Base-by-base conservation (phyloP, 2,329 filamentous ascomycete genomes). In the Graphilbum sp. region DNA sequence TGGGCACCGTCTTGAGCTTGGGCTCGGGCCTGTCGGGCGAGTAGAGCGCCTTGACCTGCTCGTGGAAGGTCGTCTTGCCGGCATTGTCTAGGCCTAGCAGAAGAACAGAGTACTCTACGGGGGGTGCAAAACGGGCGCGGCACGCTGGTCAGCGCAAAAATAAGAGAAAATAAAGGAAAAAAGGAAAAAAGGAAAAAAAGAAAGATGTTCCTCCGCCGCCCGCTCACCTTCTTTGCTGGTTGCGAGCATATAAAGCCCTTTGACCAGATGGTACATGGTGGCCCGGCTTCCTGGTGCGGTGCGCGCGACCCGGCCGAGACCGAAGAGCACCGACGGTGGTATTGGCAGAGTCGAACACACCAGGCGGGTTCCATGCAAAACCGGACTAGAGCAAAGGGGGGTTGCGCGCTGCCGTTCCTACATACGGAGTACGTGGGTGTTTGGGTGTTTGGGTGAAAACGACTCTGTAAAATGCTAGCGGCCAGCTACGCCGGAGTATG, bases 81-180 rank as follows among this genome's bases (percentile, higher is more conserved):
- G 90, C 90, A 56, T 96, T 96, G 67, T 96, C 90, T 54, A 96
- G 82, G 45, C 90, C 90, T 51, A 96, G 82, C 48, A 96, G 79
- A 54, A 96, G 84, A 52, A 95, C 84, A 18, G 88, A 95, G 67
- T 95, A 96, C 65, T 96, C 88, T 90, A 24, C 31, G n/a, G 37
- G 42, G 38, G 31, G 21, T 24, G 21, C n/a, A n/a, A n/a, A n/a
- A n/a, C n/a, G n/a, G n/a, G n/a, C n/a, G n/a, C n/a, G n/a, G n/a
- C n/a, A n/a, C n/a, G n/a, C n/a, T n/a, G n/a, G n/a, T n/a, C n/a
- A n/a, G n/a, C n/a, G n/a, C n/a, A n/a, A n/a, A n/a, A n/a, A n/a
- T n/a, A n/a, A n/a, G n/a, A n/a, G n/a, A n/a, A n/a, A n/a, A n/a
- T n/a, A n/a, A n/a, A n/a, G n/a, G n/a, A n/a, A n/a, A n/a, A n/a